A percentile compares a stretch with the other conserved stretches of the same genome.
Conservation (phyloP, 164 flowering plant genomes). For the Tinospora cordifolia region DNA sequence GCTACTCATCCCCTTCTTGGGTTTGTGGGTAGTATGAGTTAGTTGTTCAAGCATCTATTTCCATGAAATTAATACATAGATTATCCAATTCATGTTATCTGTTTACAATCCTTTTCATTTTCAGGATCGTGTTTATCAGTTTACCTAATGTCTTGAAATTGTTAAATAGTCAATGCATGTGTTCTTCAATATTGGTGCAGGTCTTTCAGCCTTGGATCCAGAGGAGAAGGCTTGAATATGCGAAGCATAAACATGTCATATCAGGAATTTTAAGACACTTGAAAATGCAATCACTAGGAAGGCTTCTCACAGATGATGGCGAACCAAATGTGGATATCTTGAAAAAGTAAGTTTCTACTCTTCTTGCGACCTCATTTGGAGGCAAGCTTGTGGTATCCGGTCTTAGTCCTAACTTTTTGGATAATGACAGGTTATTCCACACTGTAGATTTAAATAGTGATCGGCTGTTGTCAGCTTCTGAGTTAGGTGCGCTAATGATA, state of each 20-base stretch:
- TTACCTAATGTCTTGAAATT: neutral
- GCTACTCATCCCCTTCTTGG: no score
- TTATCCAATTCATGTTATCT: neutral
- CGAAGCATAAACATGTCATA: slow-evolving; percentile 38
- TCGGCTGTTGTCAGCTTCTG: slow-evolving; percentile 8
- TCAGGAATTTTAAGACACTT: slow-evolving; percentile 33
- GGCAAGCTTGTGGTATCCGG: neutral
- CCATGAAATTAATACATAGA: no score
- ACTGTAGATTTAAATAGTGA: slow-evolving; percentile 14
- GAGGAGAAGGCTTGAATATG: slow-evolving; percentile 32
- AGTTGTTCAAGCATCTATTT: no score
- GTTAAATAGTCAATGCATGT: neutral
- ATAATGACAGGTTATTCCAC: slow-evolving; percentile 19
- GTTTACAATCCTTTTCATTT: neutral
- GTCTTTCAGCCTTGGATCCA: slow-evolving; percentile 45
- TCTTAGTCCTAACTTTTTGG: neutral
- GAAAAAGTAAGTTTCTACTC: slow-evolving; percentile 22
- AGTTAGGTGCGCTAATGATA: slow-evolving; percentile 22
- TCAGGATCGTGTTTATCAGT: neutral
- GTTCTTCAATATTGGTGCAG: slow-evolving; percentile 20
- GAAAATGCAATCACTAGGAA: slow-evolving; percentile 28
- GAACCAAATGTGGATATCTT: slow-evolving; percentile 26
- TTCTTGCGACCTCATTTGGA: neutral
- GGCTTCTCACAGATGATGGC: slow-evolving; percentile 31
- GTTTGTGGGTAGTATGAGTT: no score